Evolutionary conservation across 208 protist species (phyloP), one percentile per base, ranked within the genome.

Genomic region (Wallacemonas collosoma): DNA sequence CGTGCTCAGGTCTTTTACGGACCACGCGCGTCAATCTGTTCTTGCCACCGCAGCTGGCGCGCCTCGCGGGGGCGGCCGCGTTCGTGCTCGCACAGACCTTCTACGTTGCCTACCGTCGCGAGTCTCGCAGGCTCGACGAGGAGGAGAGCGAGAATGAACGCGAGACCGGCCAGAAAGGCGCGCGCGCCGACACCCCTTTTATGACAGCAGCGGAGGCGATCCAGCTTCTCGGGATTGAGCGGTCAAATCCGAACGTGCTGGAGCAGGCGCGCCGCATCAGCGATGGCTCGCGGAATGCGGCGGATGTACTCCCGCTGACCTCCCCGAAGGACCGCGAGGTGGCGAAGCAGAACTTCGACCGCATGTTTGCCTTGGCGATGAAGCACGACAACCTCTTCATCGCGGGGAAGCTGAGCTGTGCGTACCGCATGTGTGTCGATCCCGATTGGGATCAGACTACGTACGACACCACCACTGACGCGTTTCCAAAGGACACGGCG

Each of bases 341-440:
- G 65, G 90, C 88, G 8, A 76, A 60, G 54, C 51, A 73, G 67
- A 91, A 89, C 71, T 95, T 95, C 61, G 76, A 88, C 9, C 72
- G 72, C 26, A 81, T 95, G 68, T 87, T 91, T 48, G 77, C 54
- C 38, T 72, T 93, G n/a, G 86, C 86, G 2, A 72, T 79, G 35
- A 72, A 85, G 56, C 68, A 79, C 15, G 67, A 88, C 2, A 92
- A 95, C 63, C 26, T 80, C n/a, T 95, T 89, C 61, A 71, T 95
- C 17, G 82, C 86, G 8, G 90, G 90, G 6, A 95, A 95, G 75
- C 76, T 95, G 48, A 95, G 90, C 56, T 78, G 77, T 6, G 90
- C 90, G 5, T 95, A 91, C 61, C 89, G 88, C 58, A 54, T 90
- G 1, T 95, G 90, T 61, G 86, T 91, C 0, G 84, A 95, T 67